Base-by-base conservation (phyloP, 1,284 basidiomycete species). In the Ustilago hordei region DNA sequence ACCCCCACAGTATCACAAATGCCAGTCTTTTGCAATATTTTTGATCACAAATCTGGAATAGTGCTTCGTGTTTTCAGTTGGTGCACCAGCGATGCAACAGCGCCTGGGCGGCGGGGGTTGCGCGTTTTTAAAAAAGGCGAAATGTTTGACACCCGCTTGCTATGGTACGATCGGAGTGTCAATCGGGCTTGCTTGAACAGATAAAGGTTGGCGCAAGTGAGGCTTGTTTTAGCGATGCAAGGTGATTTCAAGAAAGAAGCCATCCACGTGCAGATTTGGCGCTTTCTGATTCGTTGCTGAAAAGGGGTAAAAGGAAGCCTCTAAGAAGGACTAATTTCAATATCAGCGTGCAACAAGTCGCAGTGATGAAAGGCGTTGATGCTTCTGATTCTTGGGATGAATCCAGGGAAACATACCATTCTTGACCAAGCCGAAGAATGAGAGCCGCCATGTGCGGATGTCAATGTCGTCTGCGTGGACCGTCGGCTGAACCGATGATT, bases 261-360 rank as follows among this genome's bases (percentile, higher is more conserved):
- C n/a, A 8, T 45, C 54, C 62, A 64, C 62, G 62, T 64, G 62
- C 47, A 50, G 9, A 41, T 53, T 34, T 35, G 19, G 41, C 17
- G 39, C n/a, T 1, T 38, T 55, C 41, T 65, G 64, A 65, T 65
- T 65, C 56, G 64, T 36, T 55, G 55, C 55, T 57, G 61, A 48
- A 35, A 17, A 32, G 11, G 31, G 23, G 23, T 28, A 60, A 50
- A 54, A 23, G 11, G 31, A 36, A 53, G 50, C 32, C 34, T 32
- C 34, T 6, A 23, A 17, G 23, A 5, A 19, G 28, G 19, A 13
- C 15, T 34, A 39, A 39, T 31, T 36, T 45, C 43, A 45, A 45
- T 45, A 15, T 45, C 19, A 19, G 13, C 17, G 39, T 41, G 8
- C 6, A 41, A 15, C 1, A 15, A 12, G 13, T 41, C 11, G 13